Percentiles rank a stretch among this genome's conserved stretches.
Conservation (phyloP, 495 filamentous ascomycete genomes). For the Glonium stellatum region DNA sequence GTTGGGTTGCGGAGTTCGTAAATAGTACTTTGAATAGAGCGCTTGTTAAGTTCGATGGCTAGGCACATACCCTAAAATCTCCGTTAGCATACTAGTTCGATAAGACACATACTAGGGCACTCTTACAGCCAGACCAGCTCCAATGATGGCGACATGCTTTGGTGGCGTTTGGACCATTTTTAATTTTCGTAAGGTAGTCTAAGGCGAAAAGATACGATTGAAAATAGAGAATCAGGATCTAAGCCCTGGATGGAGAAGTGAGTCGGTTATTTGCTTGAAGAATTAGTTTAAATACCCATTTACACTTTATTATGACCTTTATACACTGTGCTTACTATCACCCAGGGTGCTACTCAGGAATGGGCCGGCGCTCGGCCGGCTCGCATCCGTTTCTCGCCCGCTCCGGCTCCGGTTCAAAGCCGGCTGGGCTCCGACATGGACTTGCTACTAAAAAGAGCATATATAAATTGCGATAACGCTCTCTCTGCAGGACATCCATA, state of each 20-base stretch:
- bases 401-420: too few species aligned
- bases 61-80: slow-evolving; percentile 37
- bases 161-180: slow-evolving; percentile 5
- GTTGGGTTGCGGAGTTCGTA: slow-evolving; percentile 41
- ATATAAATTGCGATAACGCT: too few species aligned
- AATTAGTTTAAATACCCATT: too few species aligned
- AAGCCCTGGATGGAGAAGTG: background rate
- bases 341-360: too few species aligned
- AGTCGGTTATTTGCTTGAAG: background rate
- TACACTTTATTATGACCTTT: too few species aligned
- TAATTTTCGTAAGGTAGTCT: background rate
- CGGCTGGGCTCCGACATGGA: too few species aligned
- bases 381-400: too few species aligned
- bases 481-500: too few species aligned
- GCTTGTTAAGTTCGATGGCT: slow-evolving; percentile 40
- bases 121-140: slow-evolving; percentile 11
- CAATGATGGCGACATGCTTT: slow-evolving; percentile 17
- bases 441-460: too few species aligned
- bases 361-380: too few species aligned
- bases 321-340: too few species aligned
- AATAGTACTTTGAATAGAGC: slow-evolving; percentile 38
- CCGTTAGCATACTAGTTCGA: background rate
- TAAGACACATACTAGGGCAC: background rate
- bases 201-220: background rate
- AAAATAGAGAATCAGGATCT: background rate